Evolutionary conservation across 139 green algal species (phyloP), one percentile per base, ranked within the genome.

Genomic region (Micractinium conductrix): DNA sequence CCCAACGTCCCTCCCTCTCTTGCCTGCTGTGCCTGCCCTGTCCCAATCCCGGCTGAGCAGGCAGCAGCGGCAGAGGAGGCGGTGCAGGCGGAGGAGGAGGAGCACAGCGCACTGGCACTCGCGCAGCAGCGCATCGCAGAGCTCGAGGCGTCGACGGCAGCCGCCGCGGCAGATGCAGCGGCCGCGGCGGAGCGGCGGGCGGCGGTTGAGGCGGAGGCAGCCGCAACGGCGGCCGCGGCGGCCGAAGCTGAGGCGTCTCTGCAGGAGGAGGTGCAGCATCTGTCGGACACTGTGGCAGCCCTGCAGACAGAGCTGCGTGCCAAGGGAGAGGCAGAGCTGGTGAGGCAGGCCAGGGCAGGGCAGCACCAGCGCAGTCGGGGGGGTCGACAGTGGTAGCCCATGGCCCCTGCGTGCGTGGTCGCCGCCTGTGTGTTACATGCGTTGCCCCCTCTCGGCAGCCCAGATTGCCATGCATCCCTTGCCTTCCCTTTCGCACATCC

Each of bases 261-360:
- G 71, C 42, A 60, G 37, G 71, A 78, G 42, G 71, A 78, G 45
- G 71, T 60, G 71, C 42, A 40, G 42, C 71, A 43, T 43, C 30
- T 48, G 30, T 35, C 71, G 22, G 71, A 78, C 24, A 38, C 35
- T 6, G 71, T 78, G 26, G 43, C 28, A 17, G n/a, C 45, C 26
- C n/a, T 80, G 74, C 74, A 67, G 33, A 45, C 45, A 3, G 74
- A 80, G 74, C 74, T 80, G 45, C 74, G 35, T 2, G 17, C 45
- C 45, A 67, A 22, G 35, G 74, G 74, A n/a, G 74, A 65, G 74
- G 74, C 45, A 24, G 74, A 80, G n/a, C 48, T 67, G 74, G 74
- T 80, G 74, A 44, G 74, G 44, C 0, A 2, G 21, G 30, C 10
- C n/a, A n/a, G n/a, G n/a, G n/a, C n/a, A n/a, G n/a, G n/a, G n/a